Percentiles rank a stretch among this genome's conserved stretches.
phyloP scores from a whole-genome alignment of 1,284 basidiomycete genomes.

The Sporisorium sorghi region DNA sequence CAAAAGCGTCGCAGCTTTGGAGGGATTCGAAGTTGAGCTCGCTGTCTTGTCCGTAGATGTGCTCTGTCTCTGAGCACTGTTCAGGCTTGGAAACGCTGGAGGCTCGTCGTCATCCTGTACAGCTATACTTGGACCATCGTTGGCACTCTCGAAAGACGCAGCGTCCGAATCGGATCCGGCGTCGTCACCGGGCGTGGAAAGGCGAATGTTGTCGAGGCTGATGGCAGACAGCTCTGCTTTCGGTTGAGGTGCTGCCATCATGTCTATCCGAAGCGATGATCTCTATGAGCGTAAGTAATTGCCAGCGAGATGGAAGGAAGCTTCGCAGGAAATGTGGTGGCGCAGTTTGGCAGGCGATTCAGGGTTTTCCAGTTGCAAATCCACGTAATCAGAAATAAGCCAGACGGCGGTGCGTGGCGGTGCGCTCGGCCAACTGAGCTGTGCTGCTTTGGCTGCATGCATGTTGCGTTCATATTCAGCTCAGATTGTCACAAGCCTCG shows the following conservation, averaged over 20 bases:
- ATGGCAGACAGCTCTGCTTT: constrained; percentile 17
- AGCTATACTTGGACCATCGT: constrained; percentile 14
- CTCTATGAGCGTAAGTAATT: background rate
- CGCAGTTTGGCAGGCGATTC: constrained; percentile 21
- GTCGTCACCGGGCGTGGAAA: constrained; percentile 16
- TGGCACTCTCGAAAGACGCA: constrained; percentile 29
- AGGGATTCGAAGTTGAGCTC: background rate
- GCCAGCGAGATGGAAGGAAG: background rate
- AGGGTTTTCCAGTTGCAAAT: constrained; percentile 1
- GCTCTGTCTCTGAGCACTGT: constrained; percentile 79
- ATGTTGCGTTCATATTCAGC: constrained; percentile 13
- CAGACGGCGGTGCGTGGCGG: constrained; percentile 12
- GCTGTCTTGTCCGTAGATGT: constrained; percentile 44
- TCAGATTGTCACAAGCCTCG: background rate
- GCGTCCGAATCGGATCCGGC: constrained; percentile 21
- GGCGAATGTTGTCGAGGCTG: constrained; percentile 30
- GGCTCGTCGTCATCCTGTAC: constrained; percentile 75
- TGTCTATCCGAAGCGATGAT: background rate
- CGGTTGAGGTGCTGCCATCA: constrained; percentile 3
- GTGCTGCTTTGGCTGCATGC: background rate
- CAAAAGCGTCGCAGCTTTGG: constrained; percentile 23
- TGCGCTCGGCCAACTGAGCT: constrained; percentile 9
- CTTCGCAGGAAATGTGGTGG: background rate
- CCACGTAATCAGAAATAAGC: constrained; percentile 30
- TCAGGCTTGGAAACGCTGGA: constrained; percentile 83